Percentiles rank a stretch among this genome's conserved stretches.
These are phyloP conservation scores for Rusavskia elegans DNA, from an alignment of 495 filamentous ascomycete genomes.

Conservation along the genomic window DNA sequence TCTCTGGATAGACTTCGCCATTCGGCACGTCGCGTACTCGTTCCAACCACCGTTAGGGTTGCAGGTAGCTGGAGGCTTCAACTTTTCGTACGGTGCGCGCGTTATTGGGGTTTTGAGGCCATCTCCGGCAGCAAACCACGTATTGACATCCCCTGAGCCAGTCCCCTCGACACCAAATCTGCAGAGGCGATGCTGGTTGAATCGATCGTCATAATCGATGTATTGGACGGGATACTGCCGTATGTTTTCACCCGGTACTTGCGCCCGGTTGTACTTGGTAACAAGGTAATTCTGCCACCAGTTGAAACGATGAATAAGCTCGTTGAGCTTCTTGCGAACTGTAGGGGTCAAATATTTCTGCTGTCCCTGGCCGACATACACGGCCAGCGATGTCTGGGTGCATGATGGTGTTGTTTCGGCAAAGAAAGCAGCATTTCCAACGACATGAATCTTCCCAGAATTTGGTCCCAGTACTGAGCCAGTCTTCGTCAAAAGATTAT, in stretches of 20 bases:
- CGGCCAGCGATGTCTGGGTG: neutral
- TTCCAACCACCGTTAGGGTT: neutral
- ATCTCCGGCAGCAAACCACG: neutral
- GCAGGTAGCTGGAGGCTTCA: neutral
- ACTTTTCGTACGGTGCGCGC: neutral
- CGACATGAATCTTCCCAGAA: neutral
- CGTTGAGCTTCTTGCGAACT: neutral
- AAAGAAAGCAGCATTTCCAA: neutral
- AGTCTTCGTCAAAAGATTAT: neutral
- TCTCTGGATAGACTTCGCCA: neutral
- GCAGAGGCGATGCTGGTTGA: neutral
- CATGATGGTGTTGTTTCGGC: neutral
- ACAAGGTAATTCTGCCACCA: neutral
- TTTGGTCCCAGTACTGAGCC: neutral
- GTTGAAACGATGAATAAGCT: conserved; percentile 3
- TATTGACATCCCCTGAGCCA: neutral
- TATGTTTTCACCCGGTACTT: neutral
- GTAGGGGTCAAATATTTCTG: neutral
- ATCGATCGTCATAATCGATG: neutral
- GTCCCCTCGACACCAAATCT: neutral
- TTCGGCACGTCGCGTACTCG: neutral
- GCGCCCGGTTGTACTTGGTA: neutral
- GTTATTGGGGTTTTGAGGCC: neutral
- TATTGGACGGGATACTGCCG: neutral
- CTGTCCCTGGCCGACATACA: neutral